Base-by-base conservation (phyloP, 768 basidiomycete species). In the Tulasnella sp. region DNA sequence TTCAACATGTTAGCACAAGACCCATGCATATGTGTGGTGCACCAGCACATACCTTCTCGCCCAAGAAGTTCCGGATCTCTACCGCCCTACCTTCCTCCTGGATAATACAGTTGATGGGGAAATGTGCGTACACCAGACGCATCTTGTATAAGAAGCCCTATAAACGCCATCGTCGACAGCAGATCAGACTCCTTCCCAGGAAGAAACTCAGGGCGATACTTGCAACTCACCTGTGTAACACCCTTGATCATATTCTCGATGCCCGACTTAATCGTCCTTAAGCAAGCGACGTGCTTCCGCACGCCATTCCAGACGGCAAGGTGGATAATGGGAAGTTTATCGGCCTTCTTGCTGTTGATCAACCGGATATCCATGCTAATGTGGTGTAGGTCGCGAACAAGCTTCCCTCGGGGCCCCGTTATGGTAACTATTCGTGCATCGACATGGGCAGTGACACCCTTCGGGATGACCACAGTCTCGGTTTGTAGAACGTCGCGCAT, bases 101-200 rank as follows among this genome's bases (percentile, higher is more conserved):
- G 68, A 95, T 89, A 72, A 96, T 95, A 71, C 86, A 86, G 79
- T 99, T 99, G 80, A 99, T 96, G 63, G 96, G 96, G 80, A 99
- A 99, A 79, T 99, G 96, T 67, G 96, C 96, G 70, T 98, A 99
- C 54, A 99, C 96, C 26, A 92, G 82, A 67, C 94, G 90, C 95
- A 99, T 97, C 86, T 98, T 99, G 83, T 99, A 99, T 68, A 84
- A 83, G 84, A 98, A 99, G 64, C 96, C 96, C 94, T 94, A n/a
- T n/a, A n/a, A n/a, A n/a, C n/a, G n/a, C n/a, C n/a, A n/a, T n/a
- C n/a, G n/a, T n/a, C n/a, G 15, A 15, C 15, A 15, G 5, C 34
- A 5, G 34, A 2, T 15, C 29, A 8, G 11, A 43, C 15, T 26
- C 29, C 8, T 19, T 27, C 29, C n/a, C 7, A 38, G 34, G n/a